Base-by-base conservation (phyloP, 805 yeast genomes). In the Candida coquimbonensis region DNA sequence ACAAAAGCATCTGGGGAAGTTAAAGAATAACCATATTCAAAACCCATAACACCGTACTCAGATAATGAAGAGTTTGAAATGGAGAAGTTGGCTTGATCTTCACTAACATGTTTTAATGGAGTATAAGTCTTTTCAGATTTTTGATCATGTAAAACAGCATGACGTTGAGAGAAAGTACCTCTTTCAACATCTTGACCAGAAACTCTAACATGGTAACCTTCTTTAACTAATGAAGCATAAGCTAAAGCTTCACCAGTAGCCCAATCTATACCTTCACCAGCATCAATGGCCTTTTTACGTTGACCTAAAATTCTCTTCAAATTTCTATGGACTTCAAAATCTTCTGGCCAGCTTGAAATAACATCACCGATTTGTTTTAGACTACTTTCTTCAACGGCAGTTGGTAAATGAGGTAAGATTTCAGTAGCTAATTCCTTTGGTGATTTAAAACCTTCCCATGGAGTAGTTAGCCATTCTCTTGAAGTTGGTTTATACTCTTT, bases 101-200 rank as follows among this genome's bases (percentile, higher is more conserved):
- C 86, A 55, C 80, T 72, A 56, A 91, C 72, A 64, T 86, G 75
- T 68, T 85, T 78, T 66, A 93, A 78, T 60, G 99, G 98, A 49
- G 88, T 83, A 72, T 85, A 81, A 27, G 87, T 81, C 40, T 72
- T 70, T 69, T 90, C 97, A 41, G 86, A 81, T 45, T 80, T 73
- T 74, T 93, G 99, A 69, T 93, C 99, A 67, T 93, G 99, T 67
- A 93, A 75, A 40, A 93, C 97, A 48, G 98, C 91, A 65, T 93
- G 99, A 74, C 99, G 91, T 75, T 93, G 99, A 45, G 99, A 93
- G 79, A 93, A 91, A 36, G 99, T 93, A 76, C 99, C 99, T 81
- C 99, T 89, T 78, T 93, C 99, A 55, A 93, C 98, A 79, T 93
- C 99, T 76, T 93, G 98, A 67, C 99, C 99, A 40, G 96, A 87